Conservation (phyloP, 1,284 basidiomycete species). For the Pseudozyma tsukubaensis region DNA sequence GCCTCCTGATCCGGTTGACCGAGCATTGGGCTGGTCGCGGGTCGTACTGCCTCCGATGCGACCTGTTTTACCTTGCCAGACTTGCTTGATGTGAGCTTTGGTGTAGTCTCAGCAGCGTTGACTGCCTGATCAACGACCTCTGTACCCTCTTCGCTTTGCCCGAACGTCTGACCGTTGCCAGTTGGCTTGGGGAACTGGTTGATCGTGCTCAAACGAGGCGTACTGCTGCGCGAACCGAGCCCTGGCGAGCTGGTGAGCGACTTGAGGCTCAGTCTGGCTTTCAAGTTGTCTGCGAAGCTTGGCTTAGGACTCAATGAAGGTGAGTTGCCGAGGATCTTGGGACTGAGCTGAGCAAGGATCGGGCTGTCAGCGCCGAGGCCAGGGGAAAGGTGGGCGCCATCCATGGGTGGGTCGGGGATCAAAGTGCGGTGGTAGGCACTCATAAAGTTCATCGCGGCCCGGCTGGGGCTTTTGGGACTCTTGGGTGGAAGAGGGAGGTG, state of each 20-base stretch:
- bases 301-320: slow-evolving; percentile 36
- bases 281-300: slow-evolving; percentile 37
- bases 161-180: slow-evolving; percentile 5
- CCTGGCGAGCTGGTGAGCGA: slow-evolving; percentile 42
- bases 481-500: slow-evolving; percentile 21
- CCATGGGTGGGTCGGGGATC: slow-evolving; percentile 39
- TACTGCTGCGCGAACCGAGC: slow-evolving; percentile 28
- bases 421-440: slow-evolving; percentile 46
- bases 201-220: slow-evolving; percentile 32
- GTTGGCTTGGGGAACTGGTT: slow-evolving; percentile 35
- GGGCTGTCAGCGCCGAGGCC: slow-evolving; percentile 45
- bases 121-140: not conserved
- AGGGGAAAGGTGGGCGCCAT: slow-evolving; percentile 31
- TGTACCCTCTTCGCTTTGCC: slow-evolving; percentile 1
- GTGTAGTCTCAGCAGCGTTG: slow-evolving; percentile 20
- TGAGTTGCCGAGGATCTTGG: slow-evolving; percentile 26
- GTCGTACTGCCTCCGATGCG: slow-evolving; percentile 6
- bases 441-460: slow-evolving; percentile 39
- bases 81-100: slow-evolving; percentile 18
- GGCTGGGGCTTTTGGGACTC: not conserved
- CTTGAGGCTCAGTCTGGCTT: slow-evolving; percentile 46
- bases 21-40: slow-evolving; percentile 28
- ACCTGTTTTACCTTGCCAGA: slow-evolving; percentile 3
- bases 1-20: slow-evolving; percentile 11
- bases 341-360: slow-evolving; percentile 41